Evolutionary conservation across 1,139 yeast genomes (phyloP).

Genomic region (Lodderomyces pseudojiufengensis): DNA sequence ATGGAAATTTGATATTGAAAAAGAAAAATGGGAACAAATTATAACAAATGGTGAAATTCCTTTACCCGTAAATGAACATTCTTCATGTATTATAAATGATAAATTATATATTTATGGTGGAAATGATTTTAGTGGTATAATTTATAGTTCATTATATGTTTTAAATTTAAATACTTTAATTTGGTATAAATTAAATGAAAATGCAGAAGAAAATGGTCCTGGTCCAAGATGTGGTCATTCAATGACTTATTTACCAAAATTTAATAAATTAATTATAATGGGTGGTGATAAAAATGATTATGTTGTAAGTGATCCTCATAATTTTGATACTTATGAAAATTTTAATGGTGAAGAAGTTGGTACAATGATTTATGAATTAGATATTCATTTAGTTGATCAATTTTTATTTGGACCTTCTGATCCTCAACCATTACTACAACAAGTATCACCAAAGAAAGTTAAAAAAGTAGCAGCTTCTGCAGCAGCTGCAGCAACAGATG

Average conservation of each 20-base stretch:
- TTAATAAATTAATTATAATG: conserved; percentile 73
- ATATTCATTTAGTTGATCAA: conserved; percentile 37
- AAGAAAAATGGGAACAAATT: conserved; percentile 62
- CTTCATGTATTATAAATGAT: conserved; percentile 77
- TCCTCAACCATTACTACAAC: conserved; percentile 1
- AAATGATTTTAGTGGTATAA: conserved; percentile 70
- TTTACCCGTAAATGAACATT: conserved; percentile 88
- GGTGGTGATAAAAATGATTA: conserved; percentile 85
- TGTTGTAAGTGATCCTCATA: conserved; percentile 33
- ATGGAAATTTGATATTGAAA: conserved; percentile 74
- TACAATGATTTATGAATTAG: conserved; percentile 64
- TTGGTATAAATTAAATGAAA: conserved; percentile 63
- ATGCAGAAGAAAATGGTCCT: conserved; percentile 49
- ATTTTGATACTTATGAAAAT: conserved; percentile 47
- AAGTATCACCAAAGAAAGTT: conserved; percentile 5
- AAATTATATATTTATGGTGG: conserved; percentile 89
- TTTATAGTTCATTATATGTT: conserved; percentile 67
- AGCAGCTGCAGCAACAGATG: conserved; percentile 4
- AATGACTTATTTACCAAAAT: conserved; percentile 63
- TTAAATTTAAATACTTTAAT: conserved; percentile 68
- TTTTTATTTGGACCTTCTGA: conserved; percentile 22
- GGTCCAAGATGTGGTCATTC: conserved; percentile 95
- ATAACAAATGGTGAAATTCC: conserved; percentile 60
- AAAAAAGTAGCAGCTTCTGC: conserved; percentile 16
- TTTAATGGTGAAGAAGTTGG: conserved; percentile 47